Evolutionary conservation across 352 stramenopile species (phyloP), one percentile per base, ranked within the genome.

Genomic region (Lagenidium sp.): DNA sequence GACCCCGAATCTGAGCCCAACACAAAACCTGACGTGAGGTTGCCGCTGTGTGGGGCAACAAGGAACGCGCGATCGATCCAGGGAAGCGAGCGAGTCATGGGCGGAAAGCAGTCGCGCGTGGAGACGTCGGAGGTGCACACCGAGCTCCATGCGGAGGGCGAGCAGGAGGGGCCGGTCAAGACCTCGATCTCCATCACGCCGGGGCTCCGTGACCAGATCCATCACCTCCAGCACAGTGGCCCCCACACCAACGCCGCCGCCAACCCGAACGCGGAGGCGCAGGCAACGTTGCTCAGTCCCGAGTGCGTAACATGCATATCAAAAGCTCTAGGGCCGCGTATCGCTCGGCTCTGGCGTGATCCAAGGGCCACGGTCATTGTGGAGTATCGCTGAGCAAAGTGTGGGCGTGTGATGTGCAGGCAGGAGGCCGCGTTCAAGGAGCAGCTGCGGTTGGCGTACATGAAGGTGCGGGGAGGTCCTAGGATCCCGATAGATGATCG

Each of bases 21-120:
- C n/a, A n/a, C n/a, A n/a, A 60, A 62, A 60, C 48, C 54, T 55
- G 46, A 71, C 57, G 64, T 68, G 64, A 76, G 47, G 41, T 45
- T 52, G 42, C 34, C 49, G 35, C 19, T 22, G n/a, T n/a, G n/a
- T n/a, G n/a, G n/a, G n/a, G n/a, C n/a, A n/a, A n/a, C n/a, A n/a
- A n/a, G n/a, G n/a, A n/a, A n/a, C n/a, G n/a, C n/a, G n/a, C n/a
- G n/a, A n/a, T n/a, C n/a, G n/a, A n/a, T n/a, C n/a, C n/a, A n/a
- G n/a, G n/a, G n/a, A 2, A 12, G 20, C 8, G 6, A 39, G 31
- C 28, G 31, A 53, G 35, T 34, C 24, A 88, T 88, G 76, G 76
- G 76, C 61, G 72, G 69, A 50, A 83, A 82, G 61, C 76, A 83
- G 59, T 86, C 76, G 52, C 76, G 76, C 42, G 68, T 89, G 46